A percentile compares a stretch with the other conserved stretches of the same genome.
These are phyloP conservation scores for Daldinia eschscholtzii DNA, from an alignment of 2,329 filamentous ascomycete species.

Conservation along the genomic window DNA sequence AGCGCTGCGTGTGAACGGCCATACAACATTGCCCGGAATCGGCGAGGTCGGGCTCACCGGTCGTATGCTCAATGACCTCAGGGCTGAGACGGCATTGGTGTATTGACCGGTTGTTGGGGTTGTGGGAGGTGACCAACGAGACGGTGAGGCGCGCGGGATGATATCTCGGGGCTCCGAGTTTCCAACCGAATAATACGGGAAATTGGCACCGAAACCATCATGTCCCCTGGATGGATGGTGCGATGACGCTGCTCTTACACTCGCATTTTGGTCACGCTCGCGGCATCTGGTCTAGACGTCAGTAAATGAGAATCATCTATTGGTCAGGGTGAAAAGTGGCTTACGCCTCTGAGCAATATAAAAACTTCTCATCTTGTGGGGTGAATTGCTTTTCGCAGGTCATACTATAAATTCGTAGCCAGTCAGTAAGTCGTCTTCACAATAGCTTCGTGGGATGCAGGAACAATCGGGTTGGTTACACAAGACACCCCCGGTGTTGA, in stretches of 20 bases:
- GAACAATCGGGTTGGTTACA: conserved; percentile 47
- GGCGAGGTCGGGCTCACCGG: conserved; percentile 69
- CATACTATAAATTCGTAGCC: conserved; percentile 63
- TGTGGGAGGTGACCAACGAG: conserved; percentile 68
- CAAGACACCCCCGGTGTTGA: conserved; percentile 40
- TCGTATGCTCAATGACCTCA: conserved; percentile 67
- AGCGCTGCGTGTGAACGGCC: conserved; percentile 67
- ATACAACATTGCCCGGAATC: conserved; percentile 60
- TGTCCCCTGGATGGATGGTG: conserved; percentile 49
- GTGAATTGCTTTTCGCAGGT: conserved; percentile 76
- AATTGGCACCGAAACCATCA: conserved; percentile 54
- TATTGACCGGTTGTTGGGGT: conserved; percentile 61
- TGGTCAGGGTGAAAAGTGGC: conserved; percentile 50
- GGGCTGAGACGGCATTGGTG: conserved; percentile 66
- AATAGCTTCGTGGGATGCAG: conserved; percentile 48
- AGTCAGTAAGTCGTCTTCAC: conserved; percentile 45
- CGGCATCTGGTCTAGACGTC: conserved; percentile 62
- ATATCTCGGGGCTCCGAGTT: conserved; percentile 71
- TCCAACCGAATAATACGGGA: conserved; percentile 61
- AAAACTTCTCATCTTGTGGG: conserved; percentile 66
- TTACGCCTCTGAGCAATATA: conserved; percentile 75
- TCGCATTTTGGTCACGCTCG: conserved; percentile 62
- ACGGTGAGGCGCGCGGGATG: conserved; percentile 73
- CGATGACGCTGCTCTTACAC: conserved; percentile 50
- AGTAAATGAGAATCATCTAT: conserved; percentile 43